Evolutionary conservation across 2,329 filamentous ascomycete species (phyloP).

Genomic region (Whalleya microplaca): DNA sequence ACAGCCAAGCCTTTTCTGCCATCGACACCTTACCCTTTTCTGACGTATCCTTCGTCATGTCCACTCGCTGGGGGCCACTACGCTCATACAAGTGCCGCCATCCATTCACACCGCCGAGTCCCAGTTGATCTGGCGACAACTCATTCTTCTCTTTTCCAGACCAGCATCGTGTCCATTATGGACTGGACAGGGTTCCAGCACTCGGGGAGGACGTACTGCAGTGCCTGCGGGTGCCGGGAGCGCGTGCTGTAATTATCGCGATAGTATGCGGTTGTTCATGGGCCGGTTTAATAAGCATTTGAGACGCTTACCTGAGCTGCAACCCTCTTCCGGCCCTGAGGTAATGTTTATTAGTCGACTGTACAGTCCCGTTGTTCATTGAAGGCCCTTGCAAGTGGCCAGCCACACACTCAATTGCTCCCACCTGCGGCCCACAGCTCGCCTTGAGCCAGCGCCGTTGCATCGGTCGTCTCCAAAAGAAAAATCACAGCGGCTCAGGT

Average conservation of each 20-base stretch:
- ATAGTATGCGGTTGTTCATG: background rate
- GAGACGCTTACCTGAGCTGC: background rate
- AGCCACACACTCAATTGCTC: conserved; percentile 21
- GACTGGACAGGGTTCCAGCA: background rate
- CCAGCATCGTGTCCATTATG: background rate
- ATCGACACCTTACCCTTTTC: background rate
- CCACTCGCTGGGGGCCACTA: background rate
- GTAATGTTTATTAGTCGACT: background rate
- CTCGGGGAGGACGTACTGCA: background rate
- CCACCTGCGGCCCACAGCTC: background rate
- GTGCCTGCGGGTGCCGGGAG: background rate
- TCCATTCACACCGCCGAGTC: background rate
- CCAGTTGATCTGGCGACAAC: background rate
- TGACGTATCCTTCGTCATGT: background rate
- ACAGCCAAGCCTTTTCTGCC: background rate
- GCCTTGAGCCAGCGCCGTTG: conserved; percentile 19
- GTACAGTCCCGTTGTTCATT: background rate
- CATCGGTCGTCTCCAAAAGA: conserved; percentile 23
- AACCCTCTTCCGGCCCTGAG: background rate
- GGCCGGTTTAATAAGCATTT: background rate
- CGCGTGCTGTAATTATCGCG: background rate
- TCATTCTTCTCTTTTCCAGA: background rate
- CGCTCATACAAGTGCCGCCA: background rate
- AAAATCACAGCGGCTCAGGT: conserved; percentile 11
- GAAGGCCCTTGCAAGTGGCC: conserved; percentile 22